phyloP scores from a whole-genome alignment of 257 asterid species.

The Solanum virginianum region DNA sequence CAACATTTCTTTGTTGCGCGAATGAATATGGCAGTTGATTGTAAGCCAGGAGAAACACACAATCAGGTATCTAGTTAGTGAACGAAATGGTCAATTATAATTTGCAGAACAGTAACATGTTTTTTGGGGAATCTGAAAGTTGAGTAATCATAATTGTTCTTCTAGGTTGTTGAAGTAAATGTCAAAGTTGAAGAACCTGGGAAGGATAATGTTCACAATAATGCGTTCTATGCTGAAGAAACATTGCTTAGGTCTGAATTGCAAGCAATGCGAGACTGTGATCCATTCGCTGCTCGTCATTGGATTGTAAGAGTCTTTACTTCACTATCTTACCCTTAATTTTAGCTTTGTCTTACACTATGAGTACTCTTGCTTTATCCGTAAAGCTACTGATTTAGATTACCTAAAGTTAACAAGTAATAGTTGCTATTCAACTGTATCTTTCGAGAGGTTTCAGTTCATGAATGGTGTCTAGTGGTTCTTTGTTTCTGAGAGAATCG shows the following conservation, averaged over 20 bases:
- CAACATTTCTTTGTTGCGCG: constrained; percentile 97
- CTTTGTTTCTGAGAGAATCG: no score
- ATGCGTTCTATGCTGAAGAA: constrained; percentile 92
- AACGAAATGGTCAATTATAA: background rate
- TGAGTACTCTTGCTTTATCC: background rate
- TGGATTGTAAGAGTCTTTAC: constrained; percentile 68
- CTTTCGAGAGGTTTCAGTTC: no score
- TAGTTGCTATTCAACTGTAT: no score
- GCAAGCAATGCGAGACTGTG: constrained; percentile 89
- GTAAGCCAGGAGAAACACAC: constrained; percentile 83
- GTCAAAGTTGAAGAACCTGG: constrained; percentile 91
- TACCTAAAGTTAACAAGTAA: no score
- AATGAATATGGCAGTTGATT: constrained; percentile 94
- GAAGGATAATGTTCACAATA: constrained; percentile 69
- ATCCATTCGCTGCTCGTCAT: constrained; percentile 85
- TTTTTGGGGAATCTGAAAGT: background rate
- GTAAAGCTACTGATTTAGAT: no score
- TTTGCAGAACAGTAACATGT: background rate
- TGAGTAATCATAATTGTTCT: background rate
- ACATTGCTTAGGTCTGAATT: constrained; percentile 71
- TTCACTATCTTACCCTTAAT: background rate
- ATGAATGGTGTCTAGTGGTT: no score
- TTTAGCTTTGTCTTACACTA: background rate
- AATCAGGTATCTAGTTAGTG: constrained; percentile 54
- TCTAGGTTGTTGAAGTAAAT: constrained; percentile 89